Evolutionary conservation across 805 yeast genomes (phyloP), one percentile per base, ranked within the genome.

Genomic region (Cyberlindnera xylosilytica): DNA sequence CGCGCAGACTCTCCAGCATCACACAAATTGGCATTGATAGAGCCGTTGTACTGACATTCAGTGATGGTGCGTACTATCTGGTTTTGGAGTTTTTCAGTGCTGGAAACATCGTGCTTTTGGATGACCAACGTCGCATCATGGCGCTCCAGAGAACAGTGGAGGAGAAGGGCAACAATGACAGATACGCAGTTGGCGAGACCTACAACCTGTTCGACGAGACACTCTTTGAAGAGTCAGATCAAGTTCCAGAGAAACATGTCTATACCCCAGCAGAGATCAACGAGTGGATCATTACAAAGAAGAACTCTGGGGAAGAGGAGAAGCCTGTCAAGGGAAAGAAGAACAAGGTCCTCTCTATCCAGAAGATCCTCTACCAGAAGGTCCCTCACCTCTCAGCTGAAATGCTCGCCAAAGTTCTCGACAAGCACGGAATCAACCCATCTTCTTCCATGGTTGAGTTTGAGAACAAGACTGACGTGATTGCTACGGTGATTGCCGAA

Each of bases 41-140:
- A 61, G 78, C 87, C n/a, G 68, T 87, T 34, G 95, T 89, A 0
- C 62, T 91, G 34, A 80, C 87, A 46, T 91, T 91, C 64, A 80
- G 90, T 34, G 96, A 87, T 54, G 96, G 96, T 2, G 55, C 77
- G 39, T 80, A 66, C 56, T 83, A 85, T 53, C 66, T 91, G 50
- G 96, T 87, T 0, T 63, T 91, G 40, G 99, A 91, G 62, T 91
- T 91, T 56, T 91, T 90, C 67, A 86, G 97, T 58, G 97, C 97
- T 3, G 99, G 99, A 20, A 91, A 91, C 58, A 77, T 91, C 41
- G 68, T 91, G 16, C 69, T 91, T 17, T 69, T 91, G 47, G 95
- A 91, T 61, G 73, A 78, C 22, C 74, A 81, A 17, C 62, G 70
- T 46, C 80, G 76, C 53, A 88, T 90, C 38, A 53, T 89, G 54